phyloP scores from a whole-genome alignment of 2,329 filamentous ascomycete genomes.

The Ophiostoma pallidulum region DNA sequence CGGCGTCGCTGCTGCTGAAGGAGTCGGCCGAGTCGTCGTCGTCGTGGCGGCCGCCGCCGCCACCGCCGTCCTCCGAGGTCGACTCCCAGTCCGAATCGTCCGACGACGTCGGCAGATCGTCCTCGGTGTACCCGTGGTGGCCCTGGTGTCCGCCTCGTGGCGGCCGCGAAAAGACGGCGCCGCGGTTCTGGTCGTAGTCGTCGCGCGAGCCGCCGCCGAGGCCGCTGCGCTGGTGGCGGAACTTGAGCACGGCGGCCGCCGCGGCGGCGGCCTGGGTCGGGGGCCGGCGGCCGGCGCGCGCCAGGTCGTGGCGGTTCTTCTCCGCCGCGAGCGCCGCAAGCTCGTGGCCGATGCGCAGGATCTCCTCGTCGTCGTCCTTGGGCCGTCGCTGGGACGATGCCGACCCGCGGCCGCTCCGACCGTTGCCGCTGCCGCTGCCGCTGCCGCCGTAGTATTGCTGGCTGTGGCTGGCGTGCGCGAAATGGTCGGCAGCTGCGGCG shows the following conservation, averaged over 20 bases:
- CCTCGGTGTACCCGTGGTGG: conserved; percentile 10
- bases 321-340: conserved; percentile 43
- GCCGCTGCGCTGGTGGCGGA: conserved; percentile 22
- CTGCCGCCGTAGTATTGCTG: not conserved
- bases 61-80: conserved; percentile 38
- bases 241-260: conserved; percentile 31
- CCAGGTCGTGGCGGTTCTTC: conserved; percentile 41
- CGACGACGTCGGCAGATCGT: conserved; percentile 22
- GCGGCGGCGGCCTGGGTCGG: conserved; percentile 31
- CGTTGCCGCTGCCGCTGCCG: no score
- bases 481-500: not conserved
- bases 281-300: conserved; percentile 30
- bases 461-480: conserved; percentile 1
- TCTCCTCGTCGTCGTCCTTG: conserved; percentile 42
- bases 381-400: conserved; percentile 19
- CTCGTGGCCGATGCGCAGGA: conserved; percentile 44
- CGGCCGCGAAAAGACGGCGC: conserved; percentile 27
- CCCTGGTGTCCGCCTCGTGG: conserved; percentile 25
- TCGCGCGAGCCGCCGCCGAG: not conserved
- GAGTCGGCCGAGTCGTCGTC: conserved; percentile 20
- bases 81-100: conserved; percentile 50
- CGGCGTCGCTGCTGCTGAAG: conserved; percentile 30
- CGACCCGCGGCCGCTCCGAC: no score
- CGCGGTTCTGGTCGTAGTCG: conserved; percentile 11
- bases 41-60: conserved; percentile 13